Percentiles rank a stretch among this genome's conserved stretches.
phyloP scores from a whole-genome alignment of 306 rosid species.

The Spatholobus suberectus region DNA sequence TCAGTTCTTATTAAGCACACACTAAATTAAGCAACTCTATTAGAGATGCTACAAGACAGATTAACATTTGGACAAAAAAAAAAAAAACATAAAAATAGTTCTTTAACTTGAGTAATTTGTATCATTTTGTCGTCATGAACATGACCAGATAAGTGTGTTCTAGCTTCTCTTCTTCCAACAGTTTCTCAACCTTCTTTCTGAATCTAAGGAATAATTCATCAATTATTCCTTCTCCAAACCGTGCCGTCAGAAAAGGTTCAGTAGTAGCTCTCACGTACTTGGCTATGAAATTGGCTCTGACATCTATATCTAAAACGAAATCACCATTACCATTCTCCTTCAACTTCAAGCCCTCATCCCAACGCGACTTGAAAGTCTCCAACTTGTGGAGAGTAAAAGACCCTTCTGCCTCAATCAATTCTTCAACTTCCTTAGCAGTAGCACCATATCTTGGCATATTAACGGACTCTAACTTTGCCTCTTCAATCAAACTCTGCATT shows the following conservation, averaged over 20 bases:
- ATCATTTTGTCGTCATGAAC: conserved; percentile 32
- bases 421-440: conserved; percentile 39
- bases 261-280: conserved; percentile 48
- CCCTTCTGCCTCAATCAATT: conserved; percentile 53
- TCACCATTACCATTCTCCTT: background rate
- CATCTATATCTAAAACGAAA: background rate
- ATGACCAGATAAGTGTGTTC: conserved; percentile 31
- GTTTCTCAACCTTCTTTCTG: background rate
- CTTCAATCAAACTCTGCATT: conserved; percentile 39
- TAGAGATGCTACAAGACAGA: background rate
- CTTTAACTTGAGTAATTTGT: background rate
- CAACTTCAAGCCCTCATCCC: conserved; percentile 37
- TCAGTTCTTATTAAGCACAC: background rate
- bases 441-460: conserved; percentile 54
- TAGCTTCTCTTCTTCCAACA: conserved; percentile 17
- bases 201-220: conserved; percentile 47
- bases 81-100: background rate
- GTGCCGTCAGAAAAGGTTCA: conserved; percentile 49
- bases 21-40: background rate
- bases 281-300: conserved; percentile 37
- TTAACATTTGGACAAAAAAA: background rate
- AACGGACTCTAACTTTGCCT: conserved; percentile 43
- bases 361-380: conserved; percentile 17
- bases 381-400: conserved; percentile 42
- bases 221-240: conserved; percentile 49